A percentile compares a stretch with the other conserved stretches of the same genome.
These are phyloP conservation scores for Pestalotiopsis fici DNA, from an alignment of 2,329 filamentous ascomycete species.

Conservation along the genomic window DNA sequence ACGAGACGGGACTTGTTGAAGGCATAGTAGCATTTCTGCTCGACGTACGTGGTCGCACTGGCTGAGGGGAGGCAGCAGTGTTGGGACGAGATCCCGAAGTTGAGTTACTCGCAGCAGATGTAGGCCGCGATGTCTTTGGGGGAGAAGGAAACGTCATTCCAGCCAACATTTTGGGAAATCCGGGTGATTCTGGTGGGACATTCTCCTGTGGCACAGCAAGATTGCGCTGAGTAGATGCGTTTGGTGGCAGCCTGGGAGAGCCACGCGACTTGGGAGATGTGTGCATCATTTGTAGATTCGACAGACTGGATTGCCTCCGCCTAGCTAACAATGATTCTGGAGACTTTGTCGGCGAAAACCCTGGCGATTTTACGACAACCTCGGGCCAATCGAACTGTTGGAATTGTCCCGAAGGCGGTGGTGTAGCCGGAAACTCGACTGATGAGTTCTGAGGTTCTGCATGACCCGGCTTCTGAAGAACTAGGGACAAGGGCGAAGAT, in stretches of 20 bases:
- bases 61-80: slow-evolving; percentile 6
- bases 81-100: slow-evolving; percentile 12
- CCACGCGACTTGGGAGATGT: neutral
- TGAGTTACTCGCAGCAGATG: slow-evolving; percentile 19
- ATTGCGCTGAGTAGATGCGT: slow-evolving; percentile 12
- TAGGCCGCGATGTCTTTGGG: slow-evolving; percentile 19
- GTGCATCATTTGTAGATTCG: neutral
- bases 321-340: slow-evolving; percentile 1
- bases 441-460: neutral
- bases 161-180: slow-evolving; percentile 30
- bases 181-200: slow-evolving; percentile 25
- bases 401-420: neutral
- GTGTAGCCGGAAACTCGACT: neutral
- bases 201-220: slow-evolving; percentile 20
- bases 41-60: slow-evolving; percentile 20
- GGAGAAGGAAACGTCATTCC: slow-evolving; percentile 26
- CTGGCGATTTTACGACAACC: neutral
- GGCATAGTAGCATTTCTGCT: slow-evolving; percentile 16
- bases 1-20: slow-evolving; percentile 13
- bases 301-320: neutral
- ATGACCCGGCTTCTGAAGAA: neutral
- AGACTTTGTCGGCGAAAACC: neutral
- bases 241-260: slow-evolving; percentile 9
- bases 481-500: neutral
- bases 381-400: slow-evolving; percentile 4